Evolutionary conservation across 139 green algal species (phyloP).

Genomic region (Chlorella sp.): DNA sequence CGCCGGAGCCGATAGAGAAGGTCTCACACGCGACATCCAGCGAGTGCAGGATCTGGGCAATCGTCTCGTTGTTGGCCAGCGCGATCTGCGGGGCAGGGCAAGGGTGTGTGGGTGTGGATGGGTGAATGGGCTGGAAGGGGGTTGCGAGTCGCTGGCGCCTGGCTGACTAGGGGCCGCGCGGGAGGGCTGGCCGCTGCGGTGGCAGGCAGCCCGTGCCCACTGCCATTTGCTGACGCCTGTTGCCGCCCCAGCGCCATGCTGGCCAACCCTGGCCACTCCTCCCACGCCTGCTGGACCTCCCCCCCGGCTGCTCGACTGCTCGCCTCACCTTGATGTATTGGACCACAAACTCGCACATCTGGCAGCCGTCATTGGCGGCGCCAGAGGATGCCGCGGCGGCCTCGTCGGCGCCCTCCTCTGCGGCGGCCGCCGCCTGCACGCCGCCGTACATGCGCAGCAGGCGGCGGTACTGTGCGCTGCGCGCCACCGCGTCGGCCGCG

Average conservation of each 20-base stretch:
- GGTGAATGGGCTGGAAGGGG: no score
- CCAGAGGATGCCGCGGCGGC: not conserved
- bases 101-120: no score
- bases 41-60: constrained; percentile 40
- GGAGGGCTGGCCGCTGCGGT: no score
- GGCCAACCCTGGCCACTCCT: no score
- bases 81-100: constrained; percentile 68
- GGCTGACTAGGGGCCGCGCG: no score
- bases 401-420: not conserved
- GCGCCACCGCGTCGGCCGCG: not conserved
- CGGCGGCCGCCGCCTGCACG: not conserved
- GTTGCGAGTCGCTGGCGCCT: no score
- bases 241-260: no score
- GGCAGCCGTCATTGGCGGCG: constrained; percentile 50
- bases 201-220: no score
- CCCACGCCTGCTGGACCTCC: no score
- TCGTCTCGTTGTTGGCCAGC: constrained; percentile 77
- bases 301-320: not conserved
- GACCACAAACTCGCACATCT: constrained; percentile 84
- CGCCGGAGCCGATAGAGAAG: constrained; percentile 57
- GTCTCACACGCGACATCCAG: constrained; percentile 68
- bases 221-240: no score
- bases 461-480: constrained; percentile 21
- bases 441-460: constrained; percentile 28
- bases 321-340: constrained; percentile 65